These are phyloP conservation scores for Eucalyptus cladocalyx DNA, from an alignment of 345 rosid genomes.

Conservation along the genomic window DNA sequence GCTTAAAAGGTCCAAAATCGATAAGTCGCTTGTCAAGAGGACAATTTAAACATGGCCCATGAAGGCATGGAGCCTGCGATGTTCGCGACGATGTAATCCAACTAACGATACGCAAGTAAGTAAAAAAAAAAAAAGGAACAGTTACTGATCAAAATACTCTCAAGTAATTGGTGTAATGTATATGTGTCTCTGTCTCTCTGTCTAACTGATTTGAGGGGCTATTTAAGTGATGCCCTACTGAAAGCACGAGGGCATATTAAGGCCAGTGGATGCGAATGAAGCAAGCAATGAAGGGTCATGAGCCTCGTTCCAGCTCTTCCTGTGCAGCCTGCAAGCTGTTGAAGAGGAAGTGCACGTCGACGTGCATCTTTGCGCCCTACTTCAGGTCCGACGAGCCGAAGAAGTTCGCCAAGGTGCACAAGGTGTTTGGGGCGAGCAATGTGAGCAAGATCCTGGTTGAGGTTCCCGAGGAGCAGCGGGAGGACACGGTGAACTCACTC, in stretches of 20 bases:
- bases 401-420: conserved; percentile 80
- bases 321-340: conserved; percentile 94
- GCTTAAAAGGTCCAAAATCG: background rate
- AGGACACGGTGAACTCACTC: conserved; percentile 79
- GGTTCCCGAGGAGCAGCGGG: conserved; percentile 82
- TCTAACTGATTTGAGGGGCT: background rate
- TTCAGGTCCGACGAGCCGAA: conserved; percentile 62
- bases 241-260: background rate
- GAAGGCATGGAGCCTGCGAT: background rate
- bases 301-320: conserved; percentile 73
- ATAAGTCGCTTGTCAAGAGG: background rate
- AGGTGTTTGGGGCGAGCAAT: conserved; percentile 93
- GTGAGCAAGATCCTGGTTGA: conserved; percentile 83
- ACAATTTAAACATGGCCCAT: background rate
- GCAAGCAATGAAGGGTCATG: conserved; percentile 15
- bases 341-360: conserved; percentile 66
- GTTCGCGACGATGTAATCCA: background rate
- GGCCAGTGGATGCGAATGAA: background rate
- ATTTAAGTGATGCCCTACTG: background rate
- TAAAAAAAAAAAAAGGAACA: background rate
- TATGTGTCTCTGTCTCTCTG: background rate
- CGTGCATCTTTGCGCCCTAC: conserved; percentile 82
- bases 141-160: background rate
- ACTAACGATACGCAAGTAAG: background rate
- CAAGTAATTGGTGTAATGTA: background rate